Percentiles rank a stretch among this genome's conserved stretches.
Conservation (phyloP, 306 rosid species). For the Begonia peltatifolia region DNA sequence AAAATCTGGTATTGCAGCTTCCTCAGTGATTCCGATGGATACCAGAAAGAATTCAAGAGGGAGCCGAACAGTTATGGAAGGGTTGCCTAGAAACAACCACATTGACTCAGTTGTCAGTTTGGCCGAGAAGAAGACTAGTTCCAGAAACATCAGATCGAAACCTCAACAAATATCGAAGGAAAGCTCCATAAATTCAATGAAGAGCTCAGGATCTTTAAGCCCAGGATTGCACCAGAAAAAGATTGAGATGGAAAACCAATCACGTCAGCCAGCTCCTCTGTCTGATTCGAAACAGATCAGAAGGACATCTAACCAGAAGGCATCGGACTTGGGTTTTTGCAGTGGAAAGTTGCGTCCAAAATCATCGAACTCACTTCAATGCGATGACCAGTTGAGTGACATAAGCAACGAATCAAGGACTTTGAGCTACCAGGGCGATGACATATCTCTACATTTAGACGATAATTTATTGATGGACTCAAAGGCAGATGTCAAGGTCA, state of each 20-base stretch:
- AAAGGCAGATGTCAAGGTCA: constrained; percentile 44
- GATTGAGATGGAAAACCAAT: constrained; percentile 53
- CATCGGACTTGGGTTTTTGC: constrained; percentile 30
- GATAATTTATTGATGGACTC: constrained; percentile 22
- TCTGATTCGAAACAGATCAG: constrained; percentile 43
- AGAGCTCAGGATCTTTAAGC: constrained; percentile 56
- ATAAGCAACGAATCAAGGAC: constrained; percentile 48
- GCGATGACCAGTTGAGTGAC: constrained; percentile 64
- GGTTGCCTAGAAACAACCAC: constrained; percentile 24
- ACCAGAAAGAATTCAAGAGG: constrained; percentile 26
- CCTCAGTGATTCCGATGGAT: constrained; percentile 36
- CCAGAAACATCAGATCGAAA: constrained; percentile 30
- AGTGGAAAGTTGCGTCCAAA: constrained; percentile 42
- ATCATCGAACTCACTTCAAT: constrained; percentile 22
- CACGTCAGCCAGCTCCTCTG: constrained; percentile 62
- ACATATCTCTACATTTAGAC: constrained; percentile 34
- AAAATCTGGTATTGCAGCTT: constrained; percentile 43
- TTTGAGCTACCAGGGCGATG: constrained; percentile 61
- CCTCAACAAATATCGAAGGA: constrained; percentile 39
- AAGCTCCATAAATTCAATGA: constrained; percentile 27
- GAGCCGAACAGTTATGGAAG: constrained; percentile 30
- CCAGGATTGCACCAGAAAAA: constrained; percentile 82
- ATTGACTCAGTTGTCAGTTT: constrained; percentile 32
- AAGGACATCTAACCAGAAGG: constrained; percentile 37
- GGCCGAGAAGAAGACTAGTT: constrained; percentile 36